These are phyloP conservation scores for Pelargonium australe DNA, from an alignment of 441 rosid species.

Conservation along the genomic window DNA sequence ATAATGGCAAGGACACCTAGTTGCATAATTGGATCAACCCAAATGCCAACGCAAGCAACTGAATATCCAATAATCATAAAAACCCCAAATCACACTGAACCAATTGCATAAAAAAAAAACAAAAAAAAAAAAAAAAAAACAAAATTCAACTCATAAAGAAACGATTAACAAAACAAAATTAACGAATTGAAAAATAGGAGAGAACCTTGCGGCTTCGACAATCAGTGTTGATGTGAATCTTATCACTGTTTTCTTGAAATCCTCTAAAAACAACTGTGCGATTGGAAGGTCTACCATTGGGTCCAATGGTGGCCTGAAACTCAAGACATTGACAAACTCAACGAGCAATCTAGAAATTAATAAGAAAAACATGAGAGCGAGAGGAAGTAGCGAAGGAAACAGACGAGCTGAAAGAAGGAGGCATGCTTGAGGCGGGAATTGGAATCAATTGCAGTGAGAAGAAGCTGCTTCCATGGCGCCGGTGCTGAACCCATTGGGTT, in stretches of 20 bases:
- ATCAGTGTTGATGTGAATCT: slow-evolving; percentile 64
- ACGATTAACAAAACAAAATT: not conserved
- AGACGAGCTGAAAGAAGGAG: slow-evolving; percentile 57
- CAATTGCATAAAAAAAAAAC: not conserved
- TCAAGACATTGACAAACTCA: slow-evolving; percentile 5
- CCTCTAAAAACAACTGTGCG: slow-evolving; percentile 86
- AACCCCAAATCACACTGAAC: not conserved
- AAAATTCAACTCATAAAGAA: not conserved
- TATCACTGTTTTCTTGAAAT: slow-evolving; percentile 53
- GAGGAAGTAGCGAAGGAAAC: not conserved
- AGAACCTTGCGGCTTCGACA: slow-evolving; percentile 56
- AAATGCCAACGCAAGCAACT: not conserved
- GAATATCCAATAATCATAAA: not conserved
- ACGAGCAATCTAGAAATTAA: not conserved
- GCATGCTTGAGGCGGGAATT: slow-evolving; percentile 62
- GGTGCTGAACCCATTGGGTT: slow-evolving; percentile 29
- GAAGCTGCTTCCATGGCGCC: slow-evolving; percentile 80
- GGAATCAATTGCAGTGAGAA: slow-evolving; percentile 54
- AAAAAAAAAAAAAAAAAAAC: not conserved
- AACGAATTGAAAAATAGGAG: not conserved
- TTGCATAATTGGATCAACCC: slow-evolving; percentile 1
- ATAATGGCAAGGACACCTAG: not conserved
- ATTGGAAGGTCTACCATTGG: slow-evolving; percentile 69
- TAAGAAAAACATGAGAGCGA: not conserved
- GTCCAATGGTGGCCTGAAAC: slow-evolving; percentile 70